Evolutionary conservation across 2,329 filamentous ascomycete genomes (phyloP), one percentile per base, ranked within the genome.

Genomic region (Leptoxyphium fumago): DNA sequence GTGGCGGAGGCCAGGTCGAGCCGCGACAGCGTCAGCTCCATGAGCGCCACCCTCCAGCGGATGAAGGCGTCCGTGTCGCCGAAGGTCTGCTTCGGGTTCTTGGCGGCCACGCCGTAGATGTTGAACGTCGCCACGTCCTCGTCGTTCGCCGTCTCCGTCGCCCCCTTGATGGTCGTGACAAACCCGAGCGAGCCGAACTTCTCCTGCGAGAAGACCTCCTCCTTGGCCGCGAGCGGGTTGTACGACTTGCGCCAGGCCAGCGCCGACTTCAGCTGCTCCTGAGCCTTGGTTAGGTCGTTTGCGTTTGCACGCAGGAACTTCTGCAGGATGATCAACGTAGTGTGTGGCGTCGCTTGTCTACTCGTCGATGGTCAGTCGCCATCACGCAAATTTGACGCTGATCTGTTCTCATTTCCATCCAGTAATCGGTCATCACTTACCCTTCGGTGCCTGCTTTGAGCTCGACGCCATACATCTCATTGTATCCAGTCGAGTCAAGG

Each of bases 251-350:
- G 78, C 86, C 88, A 95, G 52, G 82, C 73, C 38, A 95, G 72
- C 1, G 87, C 88, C 55, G 81, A 78, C 46, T 68, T 71, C 39
- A 96, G 75, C 67, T 95, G 88, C 44, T 80, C 75, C 59, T 80
- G 78, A 13, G 88, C 84, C 59, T 80, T 80, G 43, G 71, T 69
- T 6, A 85, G 61, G 56, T 93, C 79, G 48, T 81, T 80, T 48
- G 80, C 78, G 61, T 95, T 95, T 60, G 88, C 89, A 53, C 88
- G 84, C 45, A 96, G 75, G 67, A 88, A 95, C 69, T 95, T 96
- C 61, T 94, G 86, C 41, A 95, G 71, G 42, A 95, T 76, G 54
- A 94, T 80, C 59, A 83, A 80, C 40, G 83, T 87, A 44, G 84
- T 84, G 43, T 88, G 72, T 55, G 86, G 72, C 34, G 56, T 52